phyloP scores from a whole-genome alignment of 169 alveolate genomes.

The Hepatocystis sp. region DNA sequence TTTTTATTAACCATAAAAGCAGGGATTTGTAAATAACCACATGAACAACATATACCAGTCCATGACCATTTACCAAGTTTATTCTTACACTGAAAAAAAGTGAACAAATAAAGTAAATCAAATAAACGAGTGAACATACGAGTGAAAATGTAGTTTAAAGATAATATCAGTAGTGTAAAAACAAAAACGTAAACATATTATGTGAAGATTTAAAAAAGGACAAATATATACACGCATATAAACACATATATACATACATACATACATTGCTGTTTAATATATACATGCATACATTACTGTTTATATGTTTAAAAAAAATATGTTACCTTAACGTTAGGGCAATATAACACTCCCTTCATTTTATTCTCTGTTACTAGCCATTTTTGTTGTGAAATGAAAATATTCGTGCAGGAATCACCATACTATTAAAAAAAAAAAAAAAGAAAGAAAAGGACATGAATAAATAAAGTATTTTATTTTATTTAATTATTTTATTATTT shows the following conservation, averaged over 20 bases:
- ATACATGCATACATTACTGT: background rate
- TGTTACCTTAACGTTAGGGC: slow-evolving; percentile 38
- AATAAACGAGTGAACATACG: background rate
- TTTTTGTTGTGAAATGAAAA: slow-evolving; percentile 47
- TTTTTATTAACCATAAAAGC: slow-evolving; percentile 55
- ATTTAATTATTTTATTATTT: background rate
- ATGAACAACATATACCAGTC: slow-evolving; percentile 73
- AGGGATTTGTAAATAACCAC: slow-evolving; percentile 62
- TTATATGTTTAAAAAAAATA: background rate
- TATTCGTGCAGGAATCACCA: slow-evolving; percentile 47
- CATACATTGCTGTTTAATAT: background rate
- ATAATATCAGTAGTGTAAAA: background rate
- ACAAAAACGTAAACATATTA: background rate
- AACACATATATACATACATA: background rate
- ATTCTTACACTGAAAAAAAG: slow-evolving; percentile 26
- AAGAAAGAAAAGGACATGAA: background rate
- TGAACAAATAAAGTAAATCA: too few relatives aligned
- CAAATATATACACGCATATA: background rate
- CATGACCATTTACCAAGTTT: slow-evolving; percentile 72
- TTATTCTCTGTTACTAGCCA: slow-evolving; percentile 41
- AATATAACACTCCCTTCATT: slow-evolving; percentile 42
- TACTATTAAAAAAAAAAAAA: slow-evolving; percentile 15
- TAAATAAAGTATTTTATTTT: background rate
- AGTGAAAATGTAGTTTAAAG: background rate
- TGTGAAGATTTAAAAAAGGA: background rate